Evolutionary conservation across 768 basidiomycete species (phyloP).

Genomic region (Kwoniella sp.): DNA sequence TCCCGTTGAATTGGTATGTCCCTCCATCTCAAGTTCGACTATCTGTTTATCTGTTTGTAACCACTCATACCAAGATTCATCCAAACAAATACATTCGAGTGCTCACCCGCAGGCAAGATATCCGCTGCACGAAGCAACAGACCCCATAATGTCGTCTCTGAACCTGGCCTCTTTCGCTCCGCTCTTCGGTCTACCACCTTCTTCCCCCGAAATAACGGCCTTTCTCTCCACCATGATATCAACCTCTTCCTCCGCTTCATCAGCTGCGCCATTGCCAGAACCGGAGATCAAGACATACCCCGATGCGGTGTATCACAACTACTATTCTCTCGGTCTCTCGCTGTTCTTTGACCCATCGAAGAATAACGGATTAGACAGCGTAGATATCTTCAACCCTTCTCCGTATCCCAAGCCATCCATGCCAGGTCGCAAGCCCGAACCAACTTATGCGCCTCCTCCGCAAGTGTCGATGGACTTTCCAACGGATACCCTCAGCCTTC

Average conservation of each 20-base stretch:
- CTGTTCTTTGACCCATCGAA: conserved; percentile 70
- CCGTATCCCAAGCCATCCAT: conserved; percentile 51
- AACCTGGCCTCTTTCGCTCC: conserved; percentile 6
- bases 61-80: too few relatives aligned
- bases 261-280: conserved; percentile 10
- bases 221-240: conserved; percentile 15
- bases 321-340: conserved; percentile 75
- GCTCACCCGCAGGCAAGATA: too few relatives aligned
- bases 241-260: neutral
- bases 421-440: conserved; percentile 51
- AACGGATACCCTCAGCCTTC: conserved; percentile 17
- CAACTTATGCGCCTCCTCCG: conserved; percentile 65
- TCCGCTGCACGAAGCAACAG: too few relatives aligned
- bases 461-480: conserved; percentile 56
- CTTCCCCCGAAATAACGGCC: conserved; percentile 7
- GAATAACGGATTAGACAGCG: conserved; percentile 64
- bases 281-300: conserved; percentile 77
- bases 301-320: conserved; percentile 85
- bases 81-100: too few relatives aligned
- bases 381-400: conserved; percentile 76
- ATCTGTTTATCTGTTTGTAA: too few relatives aligned
- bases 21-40: too few relatives aligned
- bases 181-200: conserved; percentile 22
- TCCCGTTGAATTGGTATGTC: too few relatives aligned
- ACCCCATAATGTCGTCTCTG: conserved; percentile 8